Evolutionary conservation across 2,329 filamentous ascomycete species (phyloP).

Genomic region (Aspergillus amoenus): DNA sequence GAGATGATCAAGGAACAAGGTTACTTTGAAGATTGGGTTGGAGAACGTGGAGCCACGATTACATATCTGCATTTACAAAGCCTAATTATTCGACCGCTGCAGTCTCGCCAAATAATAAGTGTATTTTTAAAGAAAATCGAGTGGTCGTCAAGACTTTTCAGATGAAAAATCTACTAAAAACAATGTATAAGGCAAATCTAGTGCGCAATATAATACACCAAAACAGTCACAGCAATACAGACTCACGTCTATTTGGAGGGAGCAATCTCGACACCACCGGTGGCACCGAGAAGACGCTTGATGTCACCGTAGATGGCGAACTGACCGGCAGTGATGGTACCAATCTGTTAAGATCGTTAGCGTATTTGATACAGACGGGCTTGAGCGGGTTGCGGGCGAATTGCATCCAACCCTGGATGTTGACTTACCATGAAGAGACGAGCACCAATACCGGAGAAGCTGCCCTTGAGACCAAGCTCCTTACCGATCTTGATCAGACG

Average conservation of each 20-base stretch:
- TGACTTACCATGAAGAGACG: constrained; percentile 64
- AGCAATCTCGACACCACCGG: constrained; percentile 71
- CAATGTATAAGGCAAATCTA: constrained; percentile 20
- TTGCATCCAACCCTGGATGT: background rate
- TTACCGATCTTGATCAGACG: constrained; percentile 85
- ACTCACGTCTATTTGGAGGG: constrained; percentile 39
- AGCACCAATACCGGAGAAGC: constrained; percentile 78
- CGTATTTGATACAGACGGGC: constrained; percentile 21
- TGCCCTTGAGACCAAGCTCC: constrained; percentile 78
- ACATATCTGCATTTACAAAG: background rate
- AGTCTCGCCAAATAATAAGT: background rate
- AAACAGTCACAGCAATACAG: constrained; percentile 14
- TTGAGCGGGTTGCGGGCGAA: background rate
- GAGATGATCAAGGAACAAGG: background rate
- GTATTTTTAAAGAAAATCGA: constrained; percentile 7
- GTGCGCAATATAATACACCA: constrained; percentile 22
- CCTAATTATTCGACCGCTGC: background rate
- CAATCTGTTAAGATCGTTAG: constrained; percentile 40
- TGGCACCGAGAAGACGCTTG: constrained; percentile 69
- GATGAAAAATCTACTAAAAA: constrained; percentile 19
- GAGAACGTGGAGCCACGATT: background rate
- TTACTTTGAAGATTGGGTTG: background rate
- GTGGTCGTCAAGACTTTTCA: constrained; percentile 13
- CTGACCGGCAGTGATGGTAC: constrained; percentile 74
- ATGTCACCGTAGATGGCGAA: constrained; percentile 85